Percentiles rank a stretch among this genome's conserved stretches.
Evolutionary conservation across 805 yeast species (phyloP).

Genomic region (Candida ulmi): DNA sequence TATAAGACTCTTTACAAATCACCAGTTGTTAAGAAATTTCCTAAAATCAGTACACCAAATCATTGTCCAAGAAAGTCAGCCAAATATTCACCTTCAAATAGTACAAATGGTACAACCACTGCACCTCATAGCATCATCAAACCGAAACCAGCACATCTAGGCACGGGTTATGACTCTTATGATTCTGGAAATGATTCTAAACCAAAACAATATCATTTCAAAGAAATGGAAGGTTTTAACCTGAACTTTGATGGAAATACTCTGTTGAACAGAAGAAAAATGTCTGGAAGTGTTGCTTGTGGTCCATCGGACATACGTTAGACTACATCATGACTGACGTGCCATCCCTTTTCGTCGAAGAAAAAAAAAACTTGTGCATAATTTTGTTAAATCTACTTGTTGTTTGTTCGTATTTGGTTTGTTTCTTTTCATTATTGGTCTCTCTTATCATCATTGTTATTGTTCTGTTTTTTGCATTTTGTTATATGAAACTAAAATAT

Average conservation of each 20-base stretch:
- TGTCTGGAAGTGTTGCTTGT: constrained; percentile 11
- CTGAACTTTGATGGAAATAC: constrained; percentile 23
- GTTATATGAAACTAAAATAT: too few relatives aligned
- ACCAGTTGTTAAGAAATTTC: constrained; percentile 17
- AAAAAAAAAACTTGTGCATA: too few relatives aligned
- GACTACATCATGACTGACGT: too few relatives aligned
- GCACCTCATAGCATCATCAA: background rate
- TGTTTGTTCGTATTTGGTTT: too few relatives aligned
- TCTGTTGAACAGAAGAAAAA: constrained; percentile 22
- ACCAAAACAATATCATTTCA: constrained; percentile 6
- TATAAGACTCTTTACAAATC: constrained; percentile 11
- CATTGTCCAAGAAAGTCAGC: constrained; percentile 1
- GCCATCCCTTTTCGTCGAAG: too few relatives aligned
- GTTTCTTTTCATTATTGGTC: too few relatives aligned
- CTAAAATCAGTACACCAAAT: constrained; percentile 13
- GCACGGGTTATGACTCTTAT: too few relatives aligned
- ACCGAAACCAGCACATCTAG: background rate
- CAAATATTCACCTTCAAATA: background rate
- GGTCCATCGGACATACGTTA: constrained; percentile 6
- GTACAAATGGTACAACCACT: background rate
- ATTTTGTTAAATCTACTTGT: too few relatives aligned
- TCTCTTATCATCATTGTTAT: too few relatives aligned
- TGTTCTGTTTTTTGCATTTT: too few relatives aligned
- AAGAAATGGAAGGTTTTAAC: constrained; percentile 17
- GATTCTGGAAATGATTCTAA: background rate